phyloP scores from a whole-genome alignment of 345 rosid species.

The Firmiana major region DNA sequence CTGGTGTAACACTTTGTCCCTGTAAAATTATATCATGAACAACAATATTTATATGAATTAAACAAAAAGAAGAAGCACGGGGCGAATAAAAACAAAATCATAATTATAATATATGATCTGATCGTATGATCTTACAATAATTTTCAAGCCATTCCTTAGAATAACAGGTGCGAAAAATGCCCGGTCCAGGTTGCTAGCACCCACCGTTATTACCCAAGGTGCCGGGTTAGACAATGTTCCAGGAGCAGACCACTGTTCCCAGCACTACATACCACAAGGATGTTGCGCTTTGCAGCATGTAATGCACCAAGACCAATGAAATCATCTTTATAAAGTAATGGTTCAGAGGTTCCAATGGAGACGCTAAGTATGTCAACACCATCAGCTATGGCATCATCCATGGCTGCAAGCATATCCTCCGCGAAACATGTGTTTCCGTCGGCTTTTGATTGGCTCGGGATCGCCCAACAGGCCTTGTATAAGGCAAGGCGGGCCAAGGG shows the following conservation, averaged over 20 bases:
- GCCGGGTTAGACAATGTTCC: slow-evolving; percentile 53
- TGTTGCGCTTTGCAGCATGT: slow-evolving; percentile 50
- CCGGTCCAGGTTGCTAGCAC: slow-evolving; percentile 78
- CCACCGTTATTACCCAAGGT: slow-evolving; percentile 83
- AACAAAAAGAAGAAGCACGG: neutral
- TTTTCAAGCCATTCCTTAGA: slow-evolving; percentile 57
- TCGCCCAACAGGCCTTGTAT: slow-evolving; percentile 85
- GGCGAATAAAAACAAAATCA: neutral
- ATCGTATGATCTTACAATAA: slow-evolving; percentile 34
- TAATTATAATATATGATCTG: neutral
- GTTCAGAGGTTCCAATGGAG: slow-evolving; percentile 38
- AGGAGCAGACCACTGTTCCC: slow-evolving; percentile 66
- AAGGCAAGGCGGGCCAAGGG: slow-evolving; percentile 67
- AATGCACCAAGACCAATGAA: slow-evolving; percentile 59
- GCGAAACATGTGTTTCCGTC: slow-evolving; percentile 44
- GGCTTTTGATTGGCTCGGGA: slow-evolving; percentile 40
- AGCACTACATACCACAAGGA: slow-evolving; percentile 59
- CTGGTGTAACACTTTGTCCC: slow-evolving; percentile 62
- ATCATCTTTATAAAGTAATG: slow-evolving; percentile 30
- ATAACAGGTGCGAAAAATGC: slow-evolving; percentile 35
- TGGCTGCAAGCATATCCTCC: slow-evolving; percentile 75
- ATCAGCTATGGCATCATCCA: slow-evolving; percentile 78
- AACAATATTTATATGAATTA: neutral
- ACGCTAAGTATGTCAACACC: slow-evolving; percentile 70
- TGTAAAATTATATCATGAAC: slow-evolving; percentile 15